Conservation (phyloP, 805 yeast species). For the Zygotorulaspora sp. region DNA sequence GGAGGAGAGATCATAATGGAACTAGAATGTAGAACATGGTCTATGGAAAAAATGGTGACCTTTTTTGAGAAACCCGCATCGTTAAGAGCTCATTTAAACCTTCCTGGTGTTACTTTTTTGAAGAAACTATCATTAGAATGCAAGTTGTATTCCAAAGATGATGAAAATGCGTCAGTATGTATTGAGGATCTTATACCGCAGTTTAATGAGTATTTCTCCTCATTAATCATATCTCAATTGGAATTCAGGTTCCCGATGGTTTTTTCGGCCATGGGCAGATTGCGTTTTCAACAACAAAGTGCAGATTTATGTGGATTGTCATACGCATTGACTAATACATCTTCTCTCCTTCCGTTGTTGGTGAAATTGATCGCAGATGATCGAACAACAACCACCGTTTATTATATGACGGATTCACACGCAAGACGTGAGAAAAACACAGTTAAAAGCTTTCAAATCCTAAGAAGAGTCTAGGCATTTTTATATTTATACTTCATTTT, state of each 20-base stretch:
- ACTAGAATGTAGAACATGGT: constrained; percentile 16
- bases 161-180: not conserved
- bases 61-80: constrained; percentile 14
- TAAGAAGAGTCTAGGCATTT: constrained; percentile 18
- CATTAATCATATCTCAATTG: constrained; percentile 32
- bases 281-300: constrained; percentile 20
- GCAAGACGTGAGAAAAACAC: constrained; percentile 4
- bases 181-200: constrained; percentile 10
- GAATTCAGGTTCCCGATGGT: constrained; percentile 36
- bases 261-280: constrained; percentile 28
- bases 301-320: constrained; percentile 27
- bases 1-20: constrained; percentile 3
- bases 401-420: constrained; percentile 13
- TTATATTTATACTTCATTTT: constrained; percentile 33
- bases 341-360: constrained; percentile 24
- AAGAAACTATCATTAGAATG: constrained; percentile 4
- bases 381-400: constrained; percentile 24
- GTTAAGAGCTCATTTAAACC: constrained; percentile 8
- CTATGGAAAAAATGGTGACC: constrained; percentile 11
- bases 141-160: constrained; percentile 4
- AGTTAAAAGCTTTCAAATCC: constrained; percentile 2
- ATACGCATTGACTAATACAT: constrained; percentile 22
- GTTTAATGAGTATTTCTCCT: constrained; percentile 27
- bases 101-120: constrained; percentile 8
- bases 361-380: constrained; percentile 19